Conservation (phyloP, 441 rosid genomes). For the Sinapis alba region DNA sequence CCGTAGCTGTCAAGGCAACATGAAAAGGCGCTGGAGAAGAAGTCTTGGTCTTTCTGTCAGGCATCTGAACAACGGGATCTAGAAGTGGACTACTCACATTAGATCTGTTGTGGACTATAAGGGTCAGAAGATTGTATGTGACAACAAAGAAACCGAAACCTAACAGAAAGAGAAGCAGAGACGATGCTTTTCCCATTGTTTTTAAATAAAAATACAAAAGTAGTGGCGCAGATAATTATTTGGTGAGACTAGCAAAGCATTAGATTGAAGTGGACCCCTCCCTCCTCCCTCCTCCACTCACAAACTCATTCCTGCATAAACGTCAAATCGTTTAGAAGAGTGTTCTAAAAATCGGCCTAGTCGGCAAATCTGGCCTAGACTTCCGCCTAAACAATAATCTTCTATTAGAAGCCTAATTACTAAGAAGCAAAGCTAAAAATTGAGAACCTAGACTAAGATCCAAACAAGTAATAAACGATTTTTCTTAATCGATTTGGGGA, state of each 20-base stretch:
- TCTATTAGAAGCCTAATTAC: no score
- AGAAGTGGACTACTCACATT: constrained; percentile 39
- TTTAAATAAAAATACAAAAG: not conserved
- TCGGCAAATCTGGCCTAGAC: no score
- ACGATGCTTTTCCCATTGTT: constrained; percentile 59
- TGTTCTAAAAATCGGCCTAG: no score
- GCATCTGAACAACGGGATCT: constrained; percentile 75
- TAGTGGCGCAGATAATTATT: not conserved
- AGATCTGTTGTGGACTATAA: constrained; percentile 54
- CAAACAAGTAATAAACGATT: no score
- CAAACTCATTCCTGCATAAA: constrained; percentile 24
- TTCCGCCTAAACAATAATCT: no score
- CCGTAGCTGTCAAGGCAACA: constrained; percentile 70
- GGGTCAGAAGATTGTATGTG: constrained; percentile 65
- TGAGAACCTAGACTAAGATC: no score
- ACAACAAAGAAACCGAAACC: constrained; percentile 66
- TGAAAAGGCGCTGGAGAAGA: constrained; percentile 50
- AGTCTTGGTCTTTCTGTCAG: constrained; percentile 47
- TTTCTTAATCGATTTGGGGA: no score
- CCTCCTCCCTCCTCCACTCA: constrained; percentile 1
- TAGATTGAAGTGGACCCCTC: constrained; percentile 10
- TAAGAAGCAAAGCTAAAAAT: no score
- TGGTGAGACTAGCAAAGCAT: not conserved
- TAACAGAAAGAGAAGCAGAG: constrained; percentile 51
- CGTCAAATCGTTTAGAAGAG: no score